phyloP scores from a whole-genome alignment of 176 grass and related monocot species.

The Oryza longistaminata region DNA sequence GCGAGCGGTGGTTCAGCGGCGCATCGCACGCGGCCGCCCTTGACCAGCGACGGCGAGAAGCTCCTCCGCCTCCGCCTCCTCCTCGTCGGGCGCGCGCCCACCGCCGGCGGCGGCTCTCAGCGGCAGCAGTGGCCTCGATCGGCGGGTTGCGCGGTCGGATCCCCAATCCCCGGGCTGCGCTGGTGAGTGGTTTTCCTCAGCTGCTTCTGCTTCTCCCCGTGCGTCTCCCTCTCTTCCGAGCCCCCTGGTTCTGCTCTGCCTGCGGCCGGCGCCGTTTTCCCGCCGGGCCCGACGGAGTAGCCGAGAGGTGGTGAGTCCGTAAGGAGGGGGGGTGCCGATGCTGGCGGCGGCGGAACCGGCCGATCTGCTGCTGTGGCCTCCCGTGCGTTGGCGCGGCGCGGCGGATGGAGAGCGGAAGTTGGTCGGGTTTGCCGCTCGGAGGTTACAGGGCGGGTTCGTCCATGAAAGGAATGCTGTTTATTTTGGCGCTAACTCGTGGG shows the following conservation, averaged over 20 bases:
- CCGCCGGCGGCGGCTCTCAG: neutral
- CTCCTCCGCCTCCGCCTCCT: neutral
- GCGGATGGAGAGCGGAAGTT: neutral
- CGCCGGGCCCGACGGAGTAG: neutral
- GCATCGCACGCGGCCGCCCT: neutral
- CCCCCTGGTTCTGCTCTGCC: neutral
- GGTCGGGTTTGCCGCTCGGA: neutral
- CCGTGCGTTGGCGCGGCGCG: neutral
- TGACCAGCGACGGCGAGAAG: neutral
- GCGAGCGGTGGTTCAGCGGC: no score
- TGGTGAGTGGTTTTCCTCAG: conserved; percentile 27
- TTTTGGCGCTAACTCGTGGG: neutral
- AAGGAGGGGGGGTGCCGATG: neutral
- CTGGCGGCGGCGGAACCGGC: neutral
- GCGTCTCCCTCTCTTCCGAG: neutral
- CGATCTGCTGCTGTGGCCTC: conserved; percentile 7
- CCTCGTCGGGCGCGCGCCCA: neutral
- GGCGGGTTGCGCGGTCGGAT: neutral
- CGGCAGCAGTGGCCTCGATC: neutral
- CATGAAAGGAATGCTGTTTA: conserved; percentile 27
- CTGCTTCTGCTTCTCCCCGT: neutral
- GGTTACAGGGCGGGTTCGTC: neutral
- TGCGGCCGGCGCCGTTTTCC: neutral
- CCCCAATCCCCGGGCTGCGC: neutral
- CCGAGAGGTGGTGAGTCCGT: neutral